phyloP scores from a whole-genome alignment of 2,329 filamentous ascomycete genomes.

The Zarea fungicola region DNA sequence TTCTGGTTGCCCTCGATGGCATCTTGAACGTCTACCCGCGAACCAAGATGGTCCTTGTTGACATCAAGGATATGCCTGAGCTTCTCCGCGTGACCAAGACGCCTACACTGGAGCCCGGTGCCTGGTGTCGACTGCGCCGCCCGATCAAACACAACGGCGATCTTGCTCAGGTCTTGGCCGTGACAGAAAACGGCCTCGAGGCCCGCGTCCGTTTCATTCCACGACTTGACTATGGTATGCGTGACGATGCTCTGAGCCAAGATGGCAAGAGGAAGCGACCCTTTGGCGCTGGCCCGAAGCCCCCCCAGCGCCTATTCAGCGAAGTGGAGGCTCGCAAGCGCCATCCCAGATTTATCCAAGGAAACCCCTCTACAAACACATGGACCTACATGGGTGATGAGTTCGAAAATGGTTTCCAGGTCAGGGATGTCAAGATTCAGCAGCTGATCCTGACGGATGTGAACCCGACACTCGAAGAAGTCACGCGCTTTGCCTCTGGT shows the following conservation, averaged over 20 bases:
- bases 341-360: conserved; percentile 57
- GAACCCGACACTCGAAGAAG: conserved; percentile 88
- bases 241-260: conserved; percentile 60
- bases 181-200: conserved; percentile 88
- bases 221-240: conserved; percentile 82
- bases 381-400: conserved; percentile 86
- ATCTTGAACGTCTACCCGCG: conserved; percentile 87
- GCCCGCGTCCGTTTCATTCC: conserved; percentile 85
- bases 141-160: conserved; percentile 80
- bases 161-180: conserved; percentile 84
- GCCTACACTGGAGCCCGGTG: conserved; percentile 75
- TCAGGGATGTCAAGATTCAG: conserved; percentile 91
- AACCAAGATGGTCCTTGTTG: conserved; percentile 79
- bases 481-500: conserved; percentile 86
- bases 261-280: conserved; percentile 78
- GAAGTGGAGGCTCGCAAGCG: conserved; percentile 89
- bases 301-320: conserved; percentile 86
- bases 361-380: conserved; percentile 70
- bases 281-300: conserved; percentile 57
- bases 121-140: conserved; percentile 84
- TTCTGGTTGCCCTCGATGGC: conserved; percentile 74
- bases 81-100: conserved; percentile 87
- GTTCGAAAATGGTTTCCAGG: conserved; percentile 87
- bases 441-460: conserved; percentile 82
- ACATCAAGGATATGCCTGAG: conserved; percentile 97